Conservation (phyloP, 1,139 yeast genomes). For the Scheffersomyces illinoinensis region DNA sequence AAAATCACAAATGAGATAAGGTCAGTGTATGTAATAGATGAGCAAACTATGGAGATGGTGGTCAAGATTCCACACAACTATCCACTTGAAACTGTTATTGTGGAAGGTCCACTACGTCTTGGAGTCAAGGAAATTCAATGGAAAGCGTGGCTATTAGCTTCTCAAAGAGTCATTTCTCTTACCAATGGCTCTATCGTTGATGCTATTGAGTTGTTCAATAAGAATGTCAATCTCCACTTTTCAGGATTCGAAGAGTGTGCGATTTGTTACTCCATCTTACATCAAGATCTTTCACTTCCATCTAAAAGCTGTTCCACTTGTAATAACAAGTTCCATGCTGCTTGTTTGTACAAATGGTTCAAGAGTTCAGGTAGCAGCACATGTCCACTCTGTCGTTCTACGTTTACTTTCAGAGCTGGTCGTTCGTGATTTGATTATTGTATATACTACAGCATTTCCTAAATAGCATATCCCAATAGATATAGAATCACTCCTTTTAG, state of each 20-base stretch:
- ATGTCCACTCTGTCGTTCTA: slow-evolving; percentile 91
- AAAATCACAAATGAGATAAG: slow-evolving; percentile 66
- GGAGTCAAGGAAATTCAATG: slow-evolving; percentile 93
- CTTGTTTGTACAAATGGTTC: slow-evolving; percentile 96
- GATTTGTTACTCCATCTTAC: slow-evolving; percentile 87
- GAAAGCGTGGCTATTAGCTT: slow-evolving; percentile 94
- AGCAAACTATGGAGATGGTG: slow-evolving; percentile 80
- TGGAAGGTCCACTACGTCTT: slow-evolving; percentile 75
- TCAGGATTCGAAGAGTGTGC: slow-evolving; percentile 97
- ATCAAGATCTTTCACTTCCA: slow-evolving; percentile 89
- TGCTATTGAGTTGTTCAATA: slow-evolving; percentile 78
- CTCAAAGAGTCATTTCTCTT: slow-evolving; percentile 75
- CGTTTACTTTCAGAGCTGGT: slow-evolving; percentile 51
- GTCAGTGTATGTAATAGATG: slow-evolving; percentile 79
- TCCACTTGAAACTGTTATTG: slow-evolving; percentile 72
- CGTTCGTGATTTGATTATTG: not conserved
- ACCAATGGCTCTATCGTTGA: slow-evolving; percentile 80
- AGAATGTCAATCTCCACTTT: slow-evolving; percentile 79
- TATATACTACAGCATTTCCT: not conserved
- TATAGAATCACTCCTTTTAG: not conserved
- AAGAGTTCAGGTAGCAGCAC: slow-evolving; percentile 89
- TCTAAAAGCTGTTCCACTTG: slow-evolving; percentile 87
- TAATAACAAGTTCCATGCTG: slow-evolving; percentile 93
- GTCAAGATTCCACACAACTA: slow-evolving; percentile 70
- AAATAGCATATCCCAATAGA: not conserved